These are phyloP conservation scores for Zasmidium cellare DNA, from an alignment of 2,329 filamentous ascomycete species.

Conservation along the genomic window DNA sequence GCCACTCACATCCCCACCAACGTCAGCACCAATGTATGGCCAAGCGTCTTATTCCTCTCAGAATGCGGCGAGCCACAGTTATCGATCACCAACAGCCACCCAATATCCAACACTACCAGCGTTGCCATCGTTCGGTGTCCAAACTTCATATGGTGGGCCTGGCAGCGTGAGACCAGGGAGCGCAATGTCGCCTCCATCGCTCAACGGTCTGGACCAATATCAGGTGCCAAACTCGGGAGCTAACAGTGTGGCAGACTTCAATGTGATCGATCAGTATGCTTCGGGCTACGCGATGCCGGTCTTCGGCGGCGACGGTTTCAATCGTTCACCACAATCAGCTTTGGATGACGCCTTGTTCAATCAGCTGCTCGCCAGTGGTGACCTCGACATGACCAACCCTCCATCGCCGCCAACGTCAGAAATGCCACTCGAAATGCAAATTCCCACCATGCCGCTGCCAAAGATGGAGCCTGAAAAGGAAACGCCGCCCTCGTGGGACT, in stretches of 20 bases:
- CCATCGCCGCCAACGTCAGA: constrained; percentile 27
- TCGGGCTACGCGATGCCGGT: constrained; percentile 72
- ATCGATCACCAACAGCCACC: constrained; percentile 21
- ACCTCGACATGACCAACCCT: constrained; percentile 13
- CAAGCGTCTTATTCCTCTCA: constrained; percentile 24
- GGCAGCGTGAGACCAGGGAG: constrained; percentile 14
- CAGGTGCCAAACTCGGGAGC: constrained; percentile 23
- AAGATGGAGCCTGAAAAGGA: constrained; percentile 27
- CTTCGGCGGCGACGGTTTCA: constrained; percentile 78
- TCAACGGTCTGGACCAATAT: constrained; percentile 22
- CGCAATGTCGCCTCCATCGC: constrained; percentile 26
- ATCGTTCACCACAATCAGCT: constrained; percentile 65
- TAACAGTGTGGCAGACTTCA: constrained; percentile 29
- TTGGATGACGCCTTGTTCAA: constrained; percentile 31
- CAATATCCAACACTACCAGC: constrained; percentile 24
- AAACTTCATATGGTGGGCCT: constrained; percentile 11
- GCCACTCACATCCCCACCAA: constrained; percentile 23
- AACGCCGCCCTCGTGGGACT: constrained; percentile 5
- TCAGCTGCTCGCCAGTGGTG: constrained; percentile 24
- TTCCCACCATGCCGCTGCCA: constrained; percentile 21
- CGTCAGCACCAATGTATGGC: constrained; percentile 16
- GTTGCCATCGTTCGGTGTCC: constrained; percentile 29
- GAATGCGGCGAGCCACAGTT: constrained; percentile 14
- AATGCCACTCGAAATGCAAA: constrained; percentile 18
- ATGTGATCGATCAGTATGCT: constrained; percentile 47